Conservation (phyloP, 768 basidiomycete genomes). For the Pleurotus giganteus region DNA sequence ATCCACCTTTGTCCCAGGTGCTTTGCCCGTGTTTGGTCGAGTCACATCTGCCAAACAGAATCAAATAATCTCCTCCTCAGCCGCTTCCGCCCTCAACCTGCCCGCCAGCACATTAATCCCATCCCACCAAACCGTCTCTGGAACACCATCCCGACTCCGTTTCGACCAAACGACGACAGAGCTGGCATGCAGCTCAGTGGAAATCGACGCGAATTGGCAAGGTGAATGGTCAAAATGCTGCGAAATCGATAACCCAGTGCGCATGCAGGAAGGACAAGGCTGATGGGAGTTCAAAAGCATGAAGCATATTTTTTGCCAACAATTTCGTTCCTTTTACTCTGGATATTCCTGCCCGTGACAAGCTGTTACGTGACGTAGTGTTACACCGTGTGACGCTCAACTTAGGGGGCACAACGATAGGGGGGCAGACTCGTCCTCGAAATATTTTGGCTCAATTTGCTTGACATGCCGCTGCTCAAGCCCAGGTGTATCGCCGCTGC, state of each 20-base stretch:
- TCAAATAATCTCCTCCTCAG: slow-evolving; percentile 8
- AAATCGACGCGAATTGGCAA: background rate
- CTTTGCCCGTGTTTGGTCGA: background rate
- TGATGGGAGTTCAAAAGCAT: slow-evolving; percentile 9
- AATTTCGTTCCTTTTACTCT: background rate
- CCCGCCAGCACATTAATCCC: background rate
- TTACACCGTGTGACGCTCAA: too few species aligned
- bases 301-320: background rate
- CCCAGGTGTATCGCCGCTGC: too few species aligned
- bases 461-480: too few species aligned
- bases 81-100: slow-evolving; percentile 3
- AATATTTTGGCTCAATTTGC: too few species aligned
- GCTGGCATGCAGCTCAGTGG: background rate
- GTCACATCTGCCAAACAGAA: background rate
- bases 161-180: background rate
- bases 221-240: background rate
- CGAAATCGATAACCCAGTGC: background rate
- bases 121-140: background rate
- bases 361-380: too few species aligned
- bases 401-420: too few species aligned
- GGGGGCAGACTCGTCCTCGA: too few species aligned
- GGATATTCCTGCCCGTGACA: background rate
- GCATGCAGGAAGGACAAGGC: background rate
- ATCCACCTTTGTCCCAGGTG: background rate
- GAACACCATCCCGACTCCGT: background rate